Percentiles rank a stretch among this genome's conserved stretches.
These are phyloP conservation scores for Lactarius hengduanensis DNA, from an alignment of 768 basidiomycete genomes.

Conservation along the genomic window DNA sequence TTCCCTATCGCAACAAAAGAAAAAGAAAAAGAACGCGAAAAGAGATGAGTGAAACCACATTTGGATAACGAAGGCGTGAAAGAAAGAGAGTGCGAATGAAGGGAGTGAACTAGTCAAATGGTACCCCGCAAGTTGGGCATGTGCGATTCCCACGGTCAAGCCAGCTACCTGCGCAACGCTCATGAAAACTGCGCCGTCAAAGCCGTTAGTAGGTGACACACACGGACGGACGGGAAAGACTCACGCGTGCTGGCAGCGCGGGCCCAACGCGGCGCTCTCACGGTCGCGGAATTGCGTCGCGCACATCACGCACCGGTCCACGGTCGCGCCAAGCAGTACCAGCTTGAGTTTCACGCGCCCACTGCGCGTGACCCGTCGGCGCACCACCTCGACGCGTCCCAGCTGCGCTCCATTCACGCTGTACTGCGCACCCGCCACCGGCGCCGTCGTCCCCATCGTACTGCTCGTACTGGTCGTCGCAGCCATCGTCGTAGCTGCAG, in stretches of 20 bases:
- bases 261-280: constrained; percentile 22
- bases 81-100: background rate
- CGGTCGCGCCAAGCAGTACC: constrained; percentile 22
- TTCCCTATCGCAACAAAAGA: background rate
- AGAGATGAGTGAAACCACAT: background rate
- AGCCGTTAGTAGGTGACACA: background rate
- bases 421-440: constrained; percentile 1
- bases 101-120: constrained; percentile 18
- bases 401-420: constrained; percentile 21
- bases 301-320: constrained; percentile 28
- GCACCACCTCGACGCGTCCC: constrained; percentile 24
- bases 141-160: constrained; percentile 18
- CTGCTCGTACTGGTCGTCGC: background rate
- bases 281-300: constrained; percentile 25
- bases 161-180: constrained; percentile 26
- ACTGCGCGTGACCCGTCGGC: constrained; percentile 27
- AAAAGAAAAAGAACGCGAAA: background rate
- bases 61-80: background rate
- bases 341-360: constrained; percentile 30
- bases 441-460: background rate
- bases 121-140: constrained; percentile 22
- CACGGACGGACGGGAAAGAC: background rate
- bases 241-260: constrained; percentile 28
- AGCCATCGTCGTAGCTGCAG: background rate
- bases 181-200: constrained; percentile 24